Evolutionary conservation across 176 grass and related monocot species (phyloP).

Genomic region (Zizania latifolia): DNA sequence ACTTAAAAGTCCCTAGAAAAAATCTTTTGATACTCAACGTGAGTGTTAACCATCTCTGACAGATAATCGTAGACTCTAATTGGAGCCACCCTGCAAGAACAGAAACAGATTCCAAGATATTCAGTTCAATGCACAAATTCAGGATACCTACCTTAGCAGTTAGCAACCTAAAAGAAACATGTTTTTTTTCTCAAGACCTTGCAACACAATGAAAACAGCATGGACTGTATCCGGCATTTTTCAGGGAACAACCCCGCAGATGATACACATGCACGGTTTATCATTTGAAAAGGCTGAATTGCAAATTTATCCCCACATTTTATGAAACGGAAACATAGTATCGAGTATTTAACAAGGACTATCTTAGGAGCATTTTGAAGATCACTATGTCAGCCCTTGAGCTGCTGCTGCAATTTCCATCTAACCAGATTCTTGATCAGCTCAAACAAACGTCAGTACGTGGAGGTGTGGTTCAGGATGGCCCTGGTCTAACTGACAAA

Average conservation of each 20-base stretch:
- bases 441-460: not conserved
- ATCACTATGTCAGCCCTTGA: not conserved
- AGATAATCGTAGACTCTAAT: constrained; percentile 33
- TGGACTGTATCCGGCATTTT: constrained; percentile 12
- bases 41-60: constrained; percentile 27
- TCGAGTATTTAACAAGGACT: not conserved
- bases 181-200: not conserved
- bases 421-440: not conserved
- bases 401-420: not conserved
- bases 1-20: constrained; percentile 23
- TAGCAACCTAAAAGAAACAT: not conserved
- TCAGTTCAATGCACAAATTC: not conserved
- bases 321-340: not conserved
- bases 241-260: not conserved
- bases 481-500: constrained; percentile 18
- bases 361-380: not conserved
- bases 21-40: constrained; percentile 14
- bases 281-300: not conserved
- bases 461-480: constrained; percentile 5
- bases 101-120: constrained; percentile 27
- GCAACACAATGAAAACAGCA: not conserved
- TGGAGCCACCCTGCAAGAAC: constrained; percentile 46
- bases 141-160: not conserved
- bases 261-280: not conserved
- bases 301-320: not conserved